A percentile compares a stretch with the other conserved stretches of the same genome.
These are phyloP conservation scores for Fistulifera solaris DNA, from an alignment of 108 stramenopile genomes.

Conservation along the genomic window DNA sequence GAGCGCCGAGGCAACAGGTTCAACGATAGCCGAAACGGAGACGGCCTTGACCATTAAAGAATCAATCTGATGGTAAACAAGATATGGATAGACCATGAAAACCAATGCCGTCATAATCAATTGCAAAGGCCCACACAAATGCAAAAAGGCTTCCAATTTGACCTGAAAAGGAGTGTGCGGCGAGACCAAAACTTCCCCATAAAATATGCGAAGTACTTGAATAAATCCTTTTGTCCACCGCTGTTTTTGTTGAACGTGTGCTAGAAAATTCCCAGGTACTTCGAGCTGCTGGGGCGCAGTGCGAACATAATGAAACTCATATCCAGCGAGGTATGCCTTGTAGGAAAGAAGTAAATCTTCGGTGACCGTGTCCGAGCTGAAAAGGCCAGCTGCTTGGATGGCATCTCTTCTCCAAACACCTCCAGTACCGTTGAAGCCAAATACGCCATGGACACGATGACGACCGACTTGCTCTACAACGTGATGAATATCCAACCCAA, in stretches of 20 bases:
- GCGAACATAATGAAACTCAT: slow-evolving; percentile 15
- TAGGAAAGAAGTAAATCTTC: slow-evolving; percentile 18
- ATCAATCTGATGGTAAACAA: slow-evolving; percentile 2
- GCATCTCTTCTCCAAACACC: slow-evolving; percentile 16
- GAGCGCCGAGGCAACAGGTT: background rate
- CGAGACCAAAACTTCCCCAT: slow-evolving; percentile 3
- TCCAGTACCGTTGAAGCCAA: slow-evolving; percentile 24
- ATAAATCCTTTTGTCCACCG: slow-evolving; percentile 24
- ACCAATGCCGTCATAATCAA: background rate
- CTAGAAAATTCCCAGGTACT: slow-evolving; percentile 4
- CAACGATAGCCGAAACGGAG: background rate
- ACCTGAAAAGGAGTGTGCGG: slow-evolving; percentile 2
- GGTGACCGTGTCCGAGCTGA: slow-evolving; percentile 17
- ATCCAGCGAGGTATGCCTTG: slow-evolving; percentile 11
- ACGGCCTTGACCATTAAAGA: background rate
- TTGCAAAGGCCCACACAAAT: slow-evolving; percentile 6
- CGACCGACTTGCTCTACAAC: slow-evolving; percentile 13
- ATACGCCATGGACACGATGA: background rate
- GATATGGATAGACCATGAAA: slow-evolving; percentile 1
- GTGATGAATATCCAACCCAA: slow-evolving; percentile 8
- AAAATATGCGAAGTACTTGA: slow-evolving; percentile 8
- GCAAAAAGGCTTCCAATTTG: slow-evolving; percentile 14
- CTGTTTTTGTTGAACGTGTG: slow-evolving; percentile 19
- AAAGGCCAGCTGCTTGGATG: slow-evolving; percentile 15
- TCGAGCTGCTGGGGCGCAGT: slow-evolving; percentile 15